A percentile compares a stretch with the other conserved stretches of the same genome.
phyloP scores from a whole-genome alignment of 1,284 basidiomycete genomes.

The Sanghuangporus baumii region DNA sequence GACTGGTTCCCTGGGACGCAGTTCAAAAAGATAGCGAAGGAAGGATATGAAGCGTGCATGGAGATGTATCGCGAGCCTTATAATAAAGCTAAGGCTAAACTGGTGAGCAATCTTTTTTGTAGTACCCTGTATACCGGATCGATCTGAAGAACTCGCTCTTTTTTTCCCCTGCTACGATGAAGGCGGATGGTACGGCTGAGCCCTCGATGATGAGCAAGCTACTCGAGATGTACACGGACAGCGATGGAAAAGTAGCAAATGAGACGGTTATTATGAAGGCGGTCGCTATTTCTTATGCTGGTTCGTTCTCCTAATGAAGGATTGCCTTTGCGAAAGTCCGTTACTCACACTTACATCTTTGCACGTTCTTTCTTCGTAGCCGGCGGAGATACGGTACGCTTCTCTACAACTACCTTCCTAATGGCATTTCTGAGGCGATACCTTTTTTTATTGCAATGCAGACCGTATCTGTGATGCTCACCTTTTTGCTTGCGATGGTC shows the following conservation, averaged over 20 bases:
- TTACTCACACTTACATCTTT: neutral
- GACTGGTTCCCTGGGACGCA: constrained; percentile 17
- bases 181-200: constrained; percentile 7
- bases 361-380: constrained; percentile 1
- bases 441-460: constrained; percentile 10
- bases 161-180: neutral
- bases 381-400: constrained; percentile 20
- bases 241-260: constrained; percentile 2
- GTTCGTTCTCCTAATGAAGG: neutral
- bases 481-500: constrained; percentile 19
- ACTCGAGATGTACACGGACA: constrained; percentile 1
- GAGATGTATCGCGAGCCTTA: constrained; percentile 10
- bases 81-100: constrained; percentile 8
- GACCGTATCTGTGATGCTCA: neutral
- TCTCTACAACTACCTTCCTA: neutral
- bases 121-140: neutral
- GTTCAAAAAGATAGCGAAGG: constrained; percentile 45
- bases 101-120: neutral
- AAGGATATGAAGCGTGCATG: constrained; percentile 32
- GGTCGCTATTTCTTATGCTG: constrained; percentile 1
- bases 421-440: neutral
- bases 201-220: constrained; percentile 16
- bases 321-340: neutral
- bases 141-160: neutral
- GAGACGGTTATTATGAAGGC: constrained; percentile 8